Percentiles rank a stretch among this genome's conserved stretches.
These are phyloP conservation scores for Kluyveromyces lactis DNA, from an alignment of 805 yeast species.

Conservation along the genomic window DNA sequence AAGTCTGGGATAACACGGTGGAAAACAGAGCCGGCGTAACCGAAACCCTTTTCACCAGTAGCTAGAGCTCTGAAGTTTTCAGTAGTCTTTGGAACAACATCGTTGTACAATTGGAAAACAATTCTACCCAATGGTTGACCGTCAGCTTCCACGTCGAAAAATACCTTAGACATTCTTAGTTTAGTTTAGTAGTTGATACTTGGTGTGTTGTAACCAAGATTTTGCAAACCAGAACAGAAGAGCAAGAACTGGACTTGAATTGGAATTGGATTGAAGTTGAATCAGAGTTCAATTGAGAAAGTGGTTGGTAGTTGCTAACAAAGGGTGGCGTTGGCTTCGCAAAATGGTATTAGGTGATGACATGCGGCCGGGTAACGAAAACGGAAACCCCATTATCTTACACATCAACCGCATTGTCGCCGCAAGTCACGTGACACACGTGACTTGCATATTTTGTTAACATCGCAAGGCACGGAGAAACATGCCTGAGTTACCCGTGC, in stretches of 20 bases:
- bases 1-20: constrained; percentile 97
- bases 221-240: neutral
- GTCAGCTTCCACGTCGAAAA: constrained; percentile 74
- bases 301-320: constrained; percentile 1
- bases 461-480: too few relatives aligned
- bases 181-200: neutral
- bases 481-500: too few relatives aligned
- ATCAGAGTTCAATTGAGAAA: neutral
- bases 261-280: neutral
- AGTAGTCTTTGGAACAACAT: constrained; percentile 90
- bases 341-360: neutral
- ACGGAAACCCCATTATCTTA: too few relatives aligned
- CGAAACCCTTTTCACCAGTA: constrained; percentile 96
- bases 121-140: constrained; percentile 75
- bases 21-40: constrained; percentile 85
- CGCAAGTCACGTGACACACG: neutral
- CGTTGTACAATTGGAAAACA: constrained; percentile 80
- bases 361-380: neutral
- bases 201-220: neutral
- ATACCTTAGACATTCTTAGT: constrained; percentile 54
- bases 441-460: too few relatives aligned
- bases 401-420: neutral
- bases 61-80: constrained; percentile 92
- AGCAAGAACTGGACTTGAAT: too few relatives aligned
- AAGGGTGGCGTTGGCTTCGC: constrained; percentile 1